Percentiles rank a stretch among this genome's conserved stretches.
Conservation (phyloP, 306 rosid species). For the Quercus robur region DNA sequence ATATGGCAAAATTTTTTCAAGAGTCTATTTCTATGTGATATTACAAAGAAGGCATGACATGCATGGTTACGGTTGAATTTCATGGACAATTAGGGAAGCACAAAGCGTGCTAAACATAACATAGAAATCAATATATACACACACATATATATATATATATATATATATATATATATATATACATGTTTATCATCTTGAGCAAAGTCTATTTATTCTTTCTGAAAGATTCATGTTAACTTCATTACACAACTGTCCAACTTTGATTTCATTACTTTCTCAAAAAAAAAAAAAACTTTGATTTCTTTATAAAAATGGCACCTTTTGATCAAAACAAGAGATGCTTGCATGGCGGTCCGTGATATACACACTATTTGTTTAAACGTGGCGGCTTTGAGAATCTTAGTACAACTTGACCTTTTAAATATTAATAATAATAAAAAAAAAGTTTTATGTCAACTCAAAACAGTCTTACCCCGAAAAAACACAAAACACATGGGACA, state of each 20-base stretch:
- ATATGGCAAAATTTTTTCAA: too few species aligned
- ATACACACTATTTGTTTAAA: slow-evolving; percentile 4
- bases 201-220: not conserved
- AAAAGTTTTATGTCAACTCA: not conserved
- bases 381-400: slow-evolving; percentile 24
- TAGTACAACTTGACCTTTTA: not conserved
- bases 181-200: too few species aligned
- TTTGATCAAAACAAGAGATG: not conserved
- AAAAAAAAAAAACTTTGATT: not conserved
- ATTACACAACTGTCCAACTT: not conserved
- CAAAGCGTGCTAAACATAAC: too few species aligned
- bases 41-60: too few species aligned
- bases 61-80: too few species aligned
- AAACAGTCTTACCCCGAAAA: not conserved
- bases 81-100: too few species aligned
- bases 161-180: too few species aligned
- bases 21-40: too few species aligned
- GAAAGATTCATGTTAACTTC: not conserved
- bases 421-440: not conserved
- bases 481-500: slow-evolving; percentile 14
- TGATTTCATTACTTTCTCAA: too few species aligned
- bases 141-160: too few species aligned
- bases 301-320: not conserved
- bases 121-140: too few species aligned
- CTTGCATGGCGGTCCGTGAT: slow-evolving; percentile 15